Conservation (phyloP, 768 basidiomycete species). For the Lactarius akahatsu region DNA sequence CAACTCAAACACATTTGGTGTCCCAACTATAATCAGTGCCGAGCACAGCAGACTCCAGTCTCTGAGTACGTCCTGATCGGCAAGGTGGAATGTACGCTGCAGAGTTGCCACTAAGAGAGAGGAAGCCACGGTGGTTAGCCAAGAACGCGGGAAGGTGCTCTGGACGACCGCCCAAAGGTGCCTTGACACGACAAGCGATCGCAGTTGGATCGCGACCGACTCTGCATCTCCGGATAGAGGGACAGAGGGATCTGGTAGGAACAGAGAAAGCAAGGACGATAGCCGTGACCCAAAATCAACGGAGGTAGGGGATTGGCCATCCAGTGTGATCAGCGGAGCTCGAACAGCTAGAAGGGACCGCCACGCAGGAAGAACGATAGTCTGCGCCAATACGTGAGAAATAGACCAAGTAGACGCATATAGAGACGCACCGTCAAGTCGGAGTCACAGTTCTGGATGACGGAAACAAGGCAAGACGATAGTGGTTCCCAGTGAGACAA, state of each 20-base stretch:
- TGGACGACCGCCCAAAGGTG: slow-evolving; percentile 19
- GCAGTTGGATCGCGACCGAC: slow-evolving; percentile 7
- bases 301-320: neutral
- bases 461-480: slow-evolving; percentile 15
- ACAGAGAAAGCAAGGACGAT: slow-evolving; percentile 3
- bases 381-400: neutral
- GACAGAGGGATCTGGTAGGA: slow-evolving; percentile 10
- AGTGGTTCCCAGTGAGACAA: slow-evolving; percentile 9
- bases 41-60: slow-evolving; percentile 23
- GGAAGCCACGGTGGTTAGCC: slow-evolving; percentile 9
- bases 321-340: neutral
- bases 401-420: neutral
- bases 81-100: slow-evolving; percentile 15
- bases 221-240: slow-evolving; percentile 13
- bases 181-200: slow-evolving; percentile 11
- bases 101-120: slow-evolving; percentile 15
- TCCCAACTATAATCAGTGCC: slow-evolving; percentile 11
- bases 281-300: slow-evolving; percentile 3
- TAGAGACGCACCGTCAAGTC: slow-evolving; percentile 9
- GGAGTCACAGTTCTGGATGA: neutral
- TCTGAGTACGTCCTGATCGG: slow-evolving; percentile 10
- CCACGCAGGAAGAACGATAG: slow-evolving; percentile 6
- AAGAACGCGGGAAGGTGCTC: slow-evolving; percentile 8
- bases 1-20: slow-evolving; percentile 14
- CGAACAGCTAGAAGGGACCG: slow-evolving; percentile 15